These are phyloP conservation scores for Oryza longistaminata DNA, from an alignment of 176 grass and related monocot species.

Conservation along the genomic window DNA sequence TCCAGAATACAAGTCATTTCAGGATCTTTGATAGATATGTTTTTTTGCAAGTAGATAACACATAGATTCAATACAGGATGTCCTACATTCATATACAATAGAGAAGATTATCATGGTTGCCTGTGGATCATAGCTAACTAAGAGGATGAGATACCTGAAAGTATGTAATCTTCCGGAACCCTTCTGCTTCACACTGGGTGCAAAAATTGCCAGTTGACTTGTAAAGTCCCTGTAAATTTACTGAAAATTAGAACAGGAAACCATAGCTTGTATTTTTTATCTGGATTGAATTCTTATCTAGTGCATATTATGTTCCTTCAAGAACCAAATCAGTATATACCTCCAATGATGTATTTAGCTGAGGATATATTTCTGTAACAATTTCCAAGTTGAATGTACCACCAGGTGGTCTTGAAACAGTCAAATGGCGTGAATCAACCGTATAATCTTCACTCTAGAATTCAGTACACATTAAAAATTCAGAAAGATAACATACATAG, in stretches of 20 bases:
- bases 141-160: slow-evolving; percentile 68
- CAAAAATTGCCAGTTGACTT: slow-evolving; percentile 93
- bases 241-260: slow-evolving; percentile 33
- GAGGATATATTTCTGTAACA: slow-evolving; percentile 89
- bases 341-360: slow-evolving; percentile 98
- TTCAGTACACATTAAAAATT: slow-evolving; percentile 33
- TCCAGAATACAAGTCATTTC: slow-evolving; percentile 26
- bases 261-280: neutral
- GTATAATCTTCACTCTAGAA: slow-evolving; percentile 72
- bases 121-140: slow-evolving; percentile 15
- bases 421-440: slow-evolving; percentile 66
- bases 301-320: neutral
- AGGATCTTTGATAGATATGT: slow-evolving; percentile 9
- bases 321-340: slow-evolving; percentile 51
- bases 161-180: slow-evolving; percentile 95
- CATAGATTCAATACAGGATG: neutral
- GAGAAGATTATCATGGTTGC: neutral
- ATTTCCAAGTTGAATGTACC: slow-evolving; percentile 79
- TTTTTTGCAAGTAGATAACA: neutral
- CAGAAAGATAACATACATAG: slow-evolving; percentile 23
- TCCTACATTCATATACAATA: slow-evolving; percentile 17
- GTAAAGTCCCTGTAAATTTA: slow-evolving; percentile 73
- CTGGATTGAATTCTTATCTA: neutral
- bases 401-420: slow-evolving; percentile 58
- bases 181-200: slow-evolving; percentile 99